Conservation (phyloP, 306 rosid genomes). For the Cicer pinnatifidum region DNA sequence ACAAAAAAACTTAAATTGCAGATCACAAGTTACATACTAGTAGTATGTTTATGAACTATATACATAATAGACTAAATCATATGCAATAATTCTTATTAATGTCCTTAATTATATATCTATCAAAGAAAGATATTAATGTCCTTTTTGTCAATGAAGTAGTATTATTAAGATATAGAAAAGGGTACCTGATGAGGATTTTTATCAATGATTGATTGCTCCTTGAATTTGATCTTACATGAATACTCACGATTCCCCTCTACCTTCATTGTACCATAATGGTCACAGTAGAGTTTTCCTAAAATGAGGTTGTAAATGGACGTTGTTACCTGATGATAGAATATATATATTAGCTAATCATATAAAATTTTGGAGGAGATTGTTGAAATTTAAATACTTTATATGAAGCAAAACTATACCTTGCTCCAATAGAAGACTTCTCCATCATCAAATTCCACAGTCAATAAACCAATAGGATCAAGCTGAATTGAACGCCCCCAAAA, state of each 20-base stretch:
- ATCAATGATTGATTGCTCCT: slow-evolving; percentile 88
- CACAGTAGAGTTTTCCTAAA: slow-evolving; percentile 93
- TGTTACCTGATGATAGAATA: slow-evolving; percentile 70
- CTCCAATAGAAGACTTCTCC: slow-evolving; percentile 90
- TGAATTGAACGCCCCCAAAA: slow-evolving; percentile 99
- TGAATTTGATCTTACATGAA: slow-evolving; percentile 81
- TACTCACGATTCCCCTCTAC: slow-evolving; percentile 69
- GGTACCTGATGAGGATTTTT: slow-evolving; percentile 92
- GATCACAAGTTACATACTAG: slow-evolving; percentile 39
- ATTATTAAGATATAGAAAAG: slow-evolving; percentile 35
- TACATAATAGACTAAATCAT: not conserved
- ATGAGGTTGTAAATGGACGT: slow-evolving; percentile 97
- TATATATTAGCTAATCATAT: slow-evolving; percentile 34
- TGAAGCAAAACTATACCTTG: slow-evolving; percentile 60
- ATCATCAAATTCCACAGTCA: slow-evolving; percentile 86
- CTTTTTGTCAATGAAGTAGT: not conserved
- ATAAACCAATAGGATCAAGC: slow-evolving; percentile 86
- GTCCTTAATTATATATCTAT: no score
- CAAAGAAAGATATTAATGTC: no score
- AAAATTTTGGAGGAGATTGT: slow-evolving; percentile 30
- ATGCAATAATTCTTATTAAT: not conserved
- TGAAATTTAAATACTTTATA: not conserved
- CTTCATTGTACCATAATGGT: slow-evolving; percentile 94
- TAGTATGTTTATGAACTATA: slow-evolving; percentile 31
- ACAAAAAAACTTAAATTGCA: slow-evolving; percentile 49